Percentiles rank a stretch among this genome's conserved stretches.
Conservation (phyloP, 2,329 filamentous ascomycete species). For the Exophiala mesophila region DNA sequence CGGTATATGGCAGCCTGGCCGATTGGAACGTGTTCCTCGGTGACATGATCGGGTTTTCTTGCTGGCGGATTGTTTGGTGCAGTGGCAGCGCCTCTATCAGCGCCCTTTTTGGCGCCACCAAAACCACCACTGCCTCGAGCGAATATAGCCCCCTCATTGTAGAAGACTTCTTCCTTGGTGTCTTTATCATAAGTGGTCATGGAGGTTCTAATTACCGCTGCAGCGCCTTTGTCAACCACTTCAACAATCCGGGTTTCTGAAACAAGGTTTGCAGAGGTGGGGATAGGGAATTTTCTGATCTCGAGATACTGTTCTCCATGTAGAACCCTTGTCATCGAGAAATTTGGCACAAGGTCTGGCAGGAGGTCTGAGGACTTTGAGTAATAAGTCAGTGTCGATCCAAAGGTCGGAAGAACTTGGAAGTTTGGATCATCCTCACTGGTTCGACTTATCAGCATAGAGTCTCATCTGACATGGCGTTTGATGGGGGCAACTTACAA, state of each 20-base stretch:
- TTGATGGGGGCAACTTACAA: constrained; percentile 42
- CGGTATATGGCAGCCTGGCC: constrained; percentile 93
- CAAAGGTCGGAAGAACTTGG: constrained; percentile 80
- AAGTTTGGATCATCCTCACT: constrained; percentile 80
- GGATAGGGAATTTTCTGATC: constrained; percentile 86
- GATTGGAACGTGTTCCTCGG: constrained; percentile 78
- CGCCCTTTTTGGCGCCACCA: constrained; percentile 70
- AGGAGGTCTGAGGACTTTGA: constrained; percentile 73
- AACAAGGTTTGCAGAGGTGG: constrained; percentile 34
- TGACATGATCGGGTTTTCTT: constrained; percentile 70
- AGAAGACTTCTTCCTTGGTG: constrained; percentile 85
- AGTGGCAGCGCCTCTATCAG: constrained; percentile 72
- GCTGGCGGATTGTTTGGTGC: constrained; percentile 72
- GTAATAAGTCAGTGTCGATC: constrained; percentile 87
- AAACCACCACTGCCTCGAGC: constrained; percentile 87
- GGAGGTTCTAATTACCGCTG: constrained; percentile 74
- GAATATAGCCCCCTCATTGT: constrained; percentile 93
- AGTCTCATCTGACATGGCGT: background rate
- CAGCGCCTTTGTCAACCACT: constrained; percentile 90
- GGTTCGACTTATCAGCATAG: background rate
- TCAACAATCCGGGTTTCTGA: constrained; percentile 60
- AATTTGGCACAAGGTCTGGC: constrained; percentile 84
- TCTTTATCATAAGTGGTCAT: constrained; percentile 77
- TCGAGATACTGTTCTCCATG: constrained; percentile 98
- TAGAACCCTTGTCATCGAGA: constrained; percentile 94